Percentiles rank a stretch among this genome's conserved stretches.
phyloP scores from a whole-genome alignment of 495 filamentous ascomycete species.

The Halenospora varia region DNA sequence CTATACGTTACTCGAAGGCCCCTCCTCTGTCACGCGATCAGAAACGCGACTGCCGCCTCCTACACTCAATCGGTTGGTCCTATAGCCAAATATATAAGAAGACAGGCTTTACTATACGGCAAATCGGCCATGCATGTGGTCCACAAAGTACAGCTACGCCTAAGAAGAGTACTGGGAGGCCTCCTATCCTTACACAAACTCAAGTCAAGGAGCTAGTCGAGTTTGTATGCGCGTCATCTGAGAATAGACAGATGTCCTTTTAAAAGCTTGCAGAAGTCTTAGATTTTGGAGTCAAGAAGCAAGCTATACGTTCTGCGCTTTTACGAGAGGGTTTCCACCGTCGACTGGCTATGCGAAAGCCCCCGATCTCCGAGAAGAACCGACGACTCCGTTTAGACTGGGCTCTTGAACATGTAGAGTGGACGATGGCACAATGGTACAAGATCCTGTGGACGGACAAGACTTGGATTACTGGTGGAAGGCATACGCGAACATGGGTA shows the following conservation, averaged over 20 bases:
- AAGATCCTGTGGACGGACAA: conserved; percentile 28
- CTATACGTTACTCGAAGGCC: not conserved
- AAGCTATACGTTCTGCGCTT: conserved; percentile 20
- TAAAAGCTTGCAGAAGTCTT: conserved; percentile 23
- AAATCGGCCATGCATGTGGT: not conserved
- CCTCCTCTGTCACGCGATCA: not conserved
- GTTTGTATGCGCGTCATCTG: conserved; percentile 20
- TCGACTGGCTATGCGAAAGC: conserved; percentile 24
- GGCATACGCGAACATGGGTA: conserved; percentile 8
- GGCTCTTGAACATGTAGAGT: conserved; percentile 15
- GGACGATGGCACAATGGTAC: conserved; percentile 23
- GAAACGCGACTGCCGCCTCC: conserved; percentile 1
- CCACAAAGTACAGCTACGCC: not conserved
- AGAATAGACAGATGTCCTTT: conserved; percentile 21
- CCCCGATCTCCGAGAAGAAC: conserved; percentile 12
- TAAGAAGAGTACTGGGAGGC: conserved; percentile 7
- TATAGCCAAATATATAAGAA: not conserved
- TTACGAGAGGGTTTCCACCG: conserved; percentile 28
- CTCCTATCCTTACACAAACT: conserved; percentile 20
- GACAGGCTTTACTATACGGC: not conserved
- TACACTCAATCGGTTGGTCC: not conserved
- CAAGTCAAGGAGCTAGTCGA: conserved; percentile 23
- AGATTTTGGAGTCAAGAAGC: conserved; percentile 9
- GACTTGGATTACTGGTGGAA: conserved; percentile 19
- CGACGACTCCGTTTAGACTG: conserved; percentile 9